These are phyloP conservation scores for Typha latifolia DNA, from an alignment of 176 grass and related monocot species.

Conservation along the genomic window DNA sequence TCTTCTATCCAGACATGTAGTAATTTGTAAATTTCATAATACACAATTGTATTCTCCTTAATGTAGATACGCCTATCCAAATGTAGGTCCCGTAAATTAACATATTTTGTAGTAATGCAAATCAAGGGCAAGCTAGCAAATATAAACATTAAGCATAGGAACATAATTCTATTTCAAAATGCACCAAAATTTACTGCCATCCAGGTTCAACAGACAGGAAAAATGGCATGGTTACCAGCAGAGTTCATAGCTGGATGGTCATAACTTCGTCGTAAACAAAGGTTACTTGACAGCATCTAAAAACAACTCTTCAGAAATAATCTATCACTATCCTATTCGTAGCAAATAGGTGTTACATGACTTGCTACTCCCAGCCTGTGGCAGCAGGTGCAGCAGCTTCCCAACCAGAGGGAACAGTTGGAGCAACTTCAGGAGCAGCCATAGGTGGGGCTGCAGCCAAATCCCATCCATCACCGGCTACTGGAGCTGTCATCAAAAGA, in stretches of 20 bases:
- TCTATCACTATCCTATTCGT: background rate
- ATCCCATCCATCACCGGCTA: constrained; percentile 42
- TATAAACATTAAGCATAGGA: background rate
- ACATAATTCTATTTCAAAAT: background rate
- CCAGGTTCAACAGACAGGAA: background rate
- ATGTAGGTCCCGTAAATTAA: no score
- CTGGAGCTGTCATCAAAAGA: constrained; percentile 25
- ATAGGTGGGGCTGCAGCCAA: constrained; percentile 16
- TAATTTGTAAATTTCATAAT: no score
- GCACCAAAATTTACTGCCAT: background rate
- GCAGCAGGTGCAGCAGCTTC: constrained; percentile 26
- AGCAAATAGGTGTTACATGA: background rate
- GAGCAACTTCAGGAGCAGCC: background rate
- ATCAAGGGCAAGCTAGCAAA: no score
- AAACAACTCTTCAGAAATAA: constrained; percentile 11
- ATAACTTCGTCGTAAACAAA: background rate
- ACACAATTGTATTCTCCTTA: no score
- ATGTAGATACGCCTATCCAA: no score
- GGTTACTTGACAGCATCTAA: constrained; percentile 30
- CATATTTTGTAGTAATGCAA: no score
- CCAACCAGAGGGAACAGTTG: constrained; percentile 31
- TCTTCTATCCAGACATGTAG: no score
- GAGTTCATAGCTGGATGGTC: background rate
- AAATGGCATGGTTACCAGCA: background rate
- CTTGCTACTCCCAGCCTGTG: constrained; percentile 23